A percentile compares a stretch with the other conserved stretches of the same genome.
These are phyloP conservation scores for Pleurotus citrinopileatus DNA, from an alignment of 768 basidiomycete species.

Conservation along the genomic window DNA sequence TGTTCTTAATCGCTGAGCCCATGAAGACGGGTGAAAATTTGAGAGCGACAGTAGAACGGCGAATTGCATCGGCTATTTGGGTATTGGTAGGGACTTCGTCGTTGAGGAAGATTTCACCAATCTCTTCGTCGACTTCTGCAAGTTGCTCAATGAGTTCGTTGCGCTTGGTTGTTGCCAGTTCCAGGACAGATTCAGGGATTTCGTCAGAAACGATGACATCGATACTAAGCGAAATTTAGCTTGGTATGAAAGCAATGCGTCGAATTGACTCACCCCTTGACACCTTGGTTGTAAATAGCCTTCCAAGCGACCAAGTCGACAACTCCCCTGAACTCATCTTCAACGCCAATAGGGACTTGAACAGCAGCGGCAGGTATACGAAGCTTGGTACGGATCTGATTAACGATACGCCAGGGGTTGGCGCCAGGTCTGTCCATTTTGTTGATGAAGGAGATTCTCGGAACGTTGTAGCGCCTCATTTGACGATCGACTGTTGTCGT, in stretches of 20 bases:
- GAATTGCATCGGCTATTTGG: slow-evolving; percentile 82
- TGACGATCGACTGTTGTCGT: slow-evolving; percentile 99
- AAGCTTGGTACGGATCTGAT: slow-evolving; percentile 89
- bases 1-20: slow-evolving; percentile 97
- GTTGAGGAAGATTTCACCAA: slow-evolving; percentile 88
- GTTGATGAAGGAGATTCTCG: slow-evolving; percentile 94
- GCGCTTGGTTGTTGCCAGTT: slow-evolving; percentile 80
- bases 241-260: too few relatives aligned
- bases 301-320: slow-evolving; percentile 95
- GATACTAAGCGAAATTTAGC: slow-evolving; percentile 44
- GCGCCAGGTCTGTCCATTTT: slow-evolving; percentile 99
- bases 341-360: slow-evolving; percentile 91
- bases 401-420: slow-evolving; percentile 93
- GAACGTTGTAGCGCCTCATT: slow-evolving; percentile 96
- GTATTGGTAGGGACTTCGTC: slow-evolving; percentile 72
- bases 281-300: slow-evolving; percentile 90
- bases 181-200: slow-evolving; percentile 74
- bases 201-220: slow-evolving; percentile 81
- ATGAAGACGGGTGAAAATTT: slow-evolving; percentile 97
- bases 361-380: slow-evolving; percentile 92
- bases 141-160: slow-evolving; percentile 91
- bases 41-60: slow-evolving; percentile 82
- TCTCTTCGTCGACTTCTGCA: slow-evolving; percentile 93
- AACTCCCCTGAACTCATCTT: slow-evolving; percentile 85
- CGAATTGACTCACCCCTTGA: too few relatives aligned